Base-by-base conservation (phyloP, 2,329 filamentous ascomycete species). In the Aureobasidium namibiae region DNA sequence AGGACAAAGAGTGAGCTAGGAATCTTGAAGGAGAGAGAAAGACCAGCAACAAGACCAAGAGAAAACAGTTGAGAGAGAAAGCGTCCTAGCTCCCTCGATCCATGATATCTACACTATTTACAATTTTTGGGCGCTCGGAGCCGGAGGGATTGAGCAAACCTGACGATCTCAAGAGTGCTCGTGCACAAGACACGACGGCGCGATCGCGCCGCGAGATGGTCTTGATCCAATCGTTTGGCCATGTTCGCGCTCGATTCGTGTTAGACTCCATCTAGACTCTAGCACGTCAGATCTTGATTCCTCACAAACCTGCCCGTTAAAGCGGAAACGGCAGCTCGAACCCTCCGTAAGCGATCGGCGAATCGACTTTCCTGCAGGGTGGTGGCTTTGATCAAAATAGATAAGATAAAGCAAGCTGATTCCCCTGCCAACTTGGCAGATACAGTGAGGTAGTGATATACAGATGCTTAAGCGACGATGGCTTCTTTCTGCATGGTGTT, bases 81-180 rank as follows among this genome's bases (percentile, higher is more conserved):
- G 41, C 21, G 41, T 57, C 54, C 42, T 48, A 57, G 54, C 54
- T 46, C 23, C 45, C 31, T 21, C 29, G 24, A 18, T 57, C 54
- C 31, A 57, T 57, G 54, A 57, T 57, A 57, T 46, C 42, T 46
- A 57, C 42, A 57, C 50, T 54, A 42, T n/a, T n/a, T n/a, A n/a
- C 34, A 54, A 42, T 34, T 57, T 53, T 57, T 57, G 41, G 54
- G 39, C 52, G n/a, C 24, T 34, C 39, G 52, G 52, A 45, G 26
- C 52, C 50, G 50, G 50, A 31, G 53, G 23, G n/a, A 44, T 33
- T 44, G 52, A 23, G 39, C 18, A 44, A 57, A 26, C 41, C n/a
- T 38, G 26, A 29, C 54, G 42, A 57, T 57, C 41, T 46, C 14
- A 7, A 9, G 4, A 7, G 14, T 6, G 42, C 38, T 23, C 36